Evolutionary conservation across 495 filamentous ascomycete genomes (phyloP).

Genomic region (Tuber microsphaerosporum): DNA sequence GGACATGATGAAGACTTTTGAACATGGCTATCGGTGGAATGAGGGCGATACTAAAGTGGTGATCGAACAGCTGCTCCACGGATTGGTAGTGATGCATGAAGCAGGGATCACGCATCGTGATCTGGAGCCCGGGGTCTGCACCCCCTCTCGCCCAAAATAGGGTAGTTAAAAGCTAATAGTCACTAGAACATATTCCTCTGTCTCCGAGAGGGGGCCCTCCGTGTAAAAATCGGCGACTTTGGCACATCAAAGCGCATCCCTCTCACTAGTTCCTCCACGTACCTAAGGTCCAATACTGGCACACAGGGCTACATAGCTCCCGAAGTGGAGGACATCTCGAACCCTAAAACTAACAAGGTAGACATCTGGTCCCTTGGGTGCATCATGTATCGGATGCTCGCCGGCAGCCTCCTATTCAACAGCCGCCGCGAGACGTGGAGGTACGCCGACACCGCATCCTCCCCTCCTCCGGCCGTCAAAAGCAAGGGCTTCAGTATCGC

Average conservation of each 20-base stretch:
- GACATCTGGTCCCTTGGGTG: too few species aligned
- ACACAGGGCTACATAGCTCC: too few species aligned
- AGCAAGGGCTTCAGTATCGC: neutral
- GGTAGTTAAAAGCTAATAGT: too few species aligned
- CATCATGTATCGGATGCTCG: neutral
- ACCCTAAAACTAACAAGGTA: too few species aligned
- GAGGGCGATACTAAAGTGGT: neutral
- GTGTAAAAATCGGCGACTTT: too few species aligned
- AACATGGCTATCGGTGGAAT: neutral
- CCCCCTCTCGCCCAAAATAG: neutral
- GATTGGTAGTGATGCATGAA: too few species aligned
- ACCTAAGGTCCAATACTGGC: too few species aligned
- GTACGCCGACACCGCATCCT: neutral
- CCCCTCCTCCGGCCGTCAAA: neutral
- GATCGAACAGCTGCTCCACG: neutral
- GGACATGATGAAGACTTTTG: neutral
- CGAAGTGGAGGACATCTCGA: too few species aligned
- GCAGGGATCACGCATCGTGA: neutral
- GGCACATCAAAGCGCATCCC: too few species aligned
- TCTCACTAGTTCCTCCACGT: too few species aligned
- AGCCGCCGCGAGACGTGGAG: neutral
- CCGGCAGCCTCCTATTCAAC: neutral
- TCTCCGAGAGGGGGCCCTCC: too few species aligned
- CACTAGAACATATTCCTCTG: too few species aligned
- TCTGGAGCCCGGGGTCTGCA: neutral